phyloP scores from a whole-genome alignment of 1,284 basidiomycete genomes.

The Puccinia hordei region DNA sequence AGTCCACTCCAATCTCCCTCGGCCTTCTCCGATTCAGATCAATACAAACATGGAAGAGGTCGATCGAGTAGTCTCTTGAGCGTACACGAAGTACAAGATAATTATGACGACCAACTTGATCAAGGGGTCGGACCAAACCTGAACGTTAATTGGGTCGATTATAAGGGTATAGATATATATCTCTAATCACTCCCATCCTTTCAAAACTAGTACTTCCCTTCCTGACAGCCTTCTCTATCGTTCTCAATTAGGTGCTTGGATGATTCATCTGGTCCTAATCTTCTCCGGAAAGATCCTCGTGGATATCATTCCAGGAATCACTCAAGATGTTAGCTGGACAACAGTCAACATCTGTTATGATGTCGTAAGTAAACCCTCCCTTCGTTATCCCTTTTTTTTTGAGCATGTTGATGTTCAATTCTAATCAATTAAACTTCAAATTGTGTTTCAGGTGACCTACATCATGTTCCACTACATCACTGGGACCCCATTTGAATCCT shows the following conservation, averaged over 20 bases:
- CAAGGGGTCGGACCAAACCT: conserved; percentile 67
- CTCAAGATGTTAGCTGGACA: conserved; percentile 92
- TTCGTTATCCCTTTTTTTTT: background rate
- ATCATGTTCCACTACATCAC: conserved; percentile 99
- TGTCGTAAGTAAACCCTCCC: conserved; percentile 66
- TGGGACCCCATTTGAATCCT: conserved; percentile 91
- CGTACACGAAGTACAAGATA: conserved; percentile 61
- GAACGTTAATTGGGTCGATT: conserved; percentile 98
- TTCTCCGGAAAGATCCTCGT: conserved; percentile 85
- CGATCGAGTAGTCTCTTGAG: conserved; percentile 55
- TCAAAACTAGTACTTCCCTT: conserved; percentile 13
- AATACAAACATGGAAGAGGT: conserved; percentile 20
- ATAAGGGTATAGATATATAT: conserved; percentile 70
- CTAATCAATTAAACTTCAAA: background rate
- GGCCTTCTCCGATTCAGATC: conserved; percentile 9
- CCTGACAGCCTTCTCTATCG: background rate
- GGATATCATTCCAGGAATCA: conserved; percentile 91
- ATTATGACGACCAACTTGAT: conserved; percentile 61
- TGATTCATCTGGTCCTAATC: conserved; percentile 94
- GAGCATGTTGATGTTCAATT: background rate
- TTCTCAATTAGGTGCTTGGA: conserved; percentile 82
- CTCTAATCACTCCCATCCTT: background rate
- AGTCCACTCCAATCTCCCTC: conserved; percentile 40
- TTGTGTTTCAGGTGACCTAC: conserved; percentile 73
- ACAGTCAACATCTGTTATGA: conserved; percentile 90